These are phyloP conservation scores for Brassica balearica DNA, from an alignment of 441 rosid species.

Conservation along the genomic window DNA sequence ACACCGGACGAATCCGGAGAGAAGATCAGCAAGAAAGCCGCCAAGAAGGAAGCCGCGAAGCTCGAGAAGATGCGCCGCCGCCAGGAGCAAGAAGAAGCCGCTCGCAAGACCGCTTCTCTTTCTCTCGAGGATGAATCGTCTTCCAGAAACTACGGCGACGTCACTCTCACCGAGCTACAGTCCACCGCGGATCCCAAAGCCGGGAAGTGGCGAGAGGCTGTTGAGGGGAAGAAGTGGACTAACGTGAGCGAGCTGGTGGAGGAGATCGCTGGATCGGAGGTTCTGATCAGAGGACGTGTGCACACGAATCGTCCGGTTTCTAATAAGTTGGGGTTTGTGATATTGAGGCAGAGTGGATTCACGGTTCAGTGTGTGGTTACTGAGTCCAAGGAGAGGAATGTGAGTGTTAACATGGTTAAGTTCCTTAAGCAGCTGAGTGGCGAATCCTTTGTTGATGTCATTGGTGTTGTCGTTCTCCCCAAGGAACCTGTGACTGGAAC, in stretches of 20 bases:
- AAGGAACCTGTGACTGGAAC: conserved; percentile 62
- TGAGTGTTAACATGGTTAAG: conserved; percentile 70
- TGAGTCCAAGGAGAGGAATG: conserved; percentile 47
- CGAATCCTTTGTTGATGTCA: conserved; percentile 68
- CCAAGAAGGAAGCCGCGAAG: conserved; percentile 90
- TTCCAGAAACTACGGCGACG: conserved; percentile 67
- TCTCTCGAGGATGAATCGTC: conserved; percentile 58
- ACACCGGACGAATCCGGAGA: conserved; percentile 41
- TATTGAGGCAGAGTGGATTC: conserved; percentile 66
- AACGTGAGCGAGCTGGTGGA: conserved; percentile 52
- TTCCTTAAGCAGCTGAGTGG: conserved; percentile 58
- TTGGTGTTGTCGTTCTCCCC: conserved; percentile 66
- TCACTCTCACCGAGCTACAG: conserved; percentile 63
- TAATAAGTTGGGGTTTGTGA: conserved; percentile 66
- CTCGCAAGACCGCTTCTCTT: conserved; percentile 51
- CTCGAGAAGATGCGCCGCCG: conserved; percentile 81
- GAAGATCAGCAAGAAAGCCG: conserved; percentile 71
- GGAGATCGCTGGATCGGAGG: conserved; percentile 51
- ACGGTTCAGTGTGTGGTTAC: conserved; percentile 79
- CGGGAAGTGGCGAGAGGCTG: conserved; percentile 54
- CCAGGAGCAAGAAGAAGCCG: conserved; percentile 54
- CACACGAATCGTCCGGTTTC: conserved; percentile 64
- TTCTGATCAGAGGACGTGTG: conserved; percentile 68
- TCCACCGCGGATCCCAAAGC: conserved; percentile 52
- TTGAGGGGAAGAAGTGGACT: conserved; percentile 53